Conservation (phyloP, 768 basidiomycete species). For the Suillus paluster region DNA sequence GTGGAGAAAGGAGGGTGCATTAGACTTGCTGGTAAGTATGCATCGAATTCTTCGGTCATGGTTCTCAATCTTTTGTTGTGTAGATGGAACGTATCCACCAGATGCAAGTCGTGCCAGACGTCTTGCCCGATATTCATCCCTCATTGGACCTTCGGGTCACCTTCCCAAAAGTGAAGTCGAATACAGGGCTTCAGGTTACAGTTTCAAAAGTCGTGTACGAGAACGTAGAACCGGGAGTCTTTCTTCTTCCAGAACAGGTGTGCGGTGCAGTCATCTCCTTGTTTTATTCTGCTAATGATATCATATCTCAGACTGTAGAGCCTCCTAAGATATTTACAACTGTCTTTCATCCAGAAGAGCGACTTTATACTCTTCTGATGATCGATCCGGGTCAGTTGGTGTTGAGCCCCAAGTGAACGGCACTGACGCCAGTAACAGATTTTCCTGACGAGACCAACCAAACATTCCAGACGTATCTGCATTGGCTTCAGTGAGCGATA, state of each 20-base stretch:
- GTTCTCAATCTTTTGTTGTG: background rate
- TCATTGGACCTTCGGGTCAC: slow-evolving; percentile 75
- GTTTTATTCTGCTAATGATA: slow-evolving; percentile 8
- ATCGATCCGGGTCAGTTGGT: slow-evolving; percentile 76
- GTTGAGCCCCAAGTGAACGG: slow-evolving; percentile 16
- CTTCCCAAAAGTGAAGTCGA: slow-evolving; percentile 45
- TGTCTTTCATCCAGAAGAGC: slow-evolving; percentile 79
- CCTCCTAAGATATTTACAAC: slow-evolving; percentile 72
- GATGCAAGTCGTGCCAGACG: slow-evolving; percentile 90
- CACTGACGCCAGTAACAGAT: slow-evolving; percentile 48
- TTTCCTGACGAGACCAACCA: slow-evolving; percentile 74
- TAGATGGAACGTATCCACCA: slow-evolving; percentile 94
- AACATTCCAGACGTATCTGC: slow-evolving; percentile 74
- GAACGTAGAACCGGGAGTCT: slow-evolving; percentile 73
- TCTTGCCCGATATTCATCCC: slow-evolving; percentile 73
- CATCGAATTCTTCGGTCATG: background rate
- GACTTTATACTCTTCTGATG: slow-evolving; percentile 87
- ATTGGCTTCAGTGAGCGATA: slow-evolving; percentile 79
- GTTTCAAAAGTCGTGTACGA: slow-evolving; percentile 30
- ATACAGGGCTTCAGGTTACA: slow-evolving; percentile 16
- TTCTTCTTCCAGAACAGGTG: slow-evolving; percentile 71
- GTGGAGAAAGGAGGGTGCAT: slow-evolving; percentile 83
- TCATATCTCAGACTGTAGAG: slow-evolving; percentile 54
- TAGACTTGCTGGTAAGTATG: slow-evolving; percentile 74
- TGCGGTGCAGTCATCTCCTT: slow-evolving; percentile 15